Base-by-base conservation (phyloP, 164 flowering plant genomes). In the Brasenia schreberi region DNA sequence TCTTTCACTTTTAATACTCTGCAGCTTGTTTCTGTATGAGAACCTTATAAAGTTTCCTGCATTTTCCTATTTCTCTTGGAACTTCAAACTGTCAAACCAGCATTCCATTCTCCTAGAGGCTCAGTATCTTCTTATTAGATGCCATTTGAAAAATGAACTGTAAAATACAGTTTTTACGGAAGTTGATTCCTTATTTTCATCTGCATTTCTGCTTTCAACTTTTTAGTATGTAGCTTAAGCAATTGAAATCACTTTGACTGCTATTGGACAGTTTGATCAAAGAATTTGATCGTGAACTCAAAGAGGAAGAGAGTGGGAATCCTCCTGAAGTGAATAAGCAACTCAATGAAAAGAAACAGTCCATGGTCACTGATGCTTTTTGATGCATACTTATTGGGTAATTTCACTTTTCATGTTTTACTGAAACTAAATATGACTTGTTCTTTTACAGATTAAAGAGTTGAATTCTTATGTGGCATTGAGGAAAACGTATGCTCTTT, bases 211-310 rank as follows among this genome's bases (percentile, higher is more conserved):
- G 27, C 27, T 23, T 23, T 23, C 27, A 23, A 23, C 27, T 23
- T 23, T 23, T 23, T 23, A 23, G 1, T 45, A 12, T 4, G 5
- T 7, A 45, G 14, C 53, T 45, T 6, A 11, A 45, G 3, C 12
- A 45, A 6, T 45, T 2, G 53, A 45, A 1, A 12, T 12, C 7
- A 45, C 14, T 9, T 60, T 45, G 18, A 14, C 27, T 6, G 39
- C 18, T 19, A 19, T 12, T 69, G 23, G 7, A 27, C 84, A 94
- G 99, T 71, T 74, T 94, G 69, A 83, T 94, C 68, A 94, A 94
- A 79, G 99, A 91, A 75, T 91, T 87, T 79, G 99, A 94, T 77
- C 96, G 96, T 67, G 96, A 89, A 80, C 71, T 91, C 58, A 94
- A 91, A 75, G 96, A 91, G 65, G 96, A 83, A 69, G 97, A 93